phyloP scores from a whole-genome alignment of 2,329 filamentous ascomycete genomes.

The Ambrosiella beaveri region DNA sequence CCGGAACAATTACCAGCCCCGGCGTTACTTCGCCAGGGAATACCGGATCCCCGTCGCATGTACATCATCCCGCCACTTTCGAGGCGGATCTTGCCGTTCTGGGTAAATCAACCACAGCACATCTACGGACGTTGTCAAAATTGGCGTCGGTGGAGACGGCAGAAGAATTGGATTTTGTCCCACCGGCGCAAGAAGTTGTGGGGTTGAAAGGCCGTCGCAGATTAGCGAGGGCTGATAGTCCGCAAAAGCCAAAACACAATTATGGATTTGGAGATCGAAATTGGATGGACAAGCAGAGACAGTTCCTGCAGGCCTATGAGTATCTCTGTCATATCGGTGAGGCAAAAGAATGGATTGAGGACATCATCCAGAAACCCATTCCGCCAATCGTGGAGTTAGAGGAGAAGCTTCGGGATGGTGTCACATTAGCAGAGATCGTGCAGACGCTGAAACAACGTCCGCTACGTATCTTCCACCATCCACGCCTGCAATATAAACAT shows the following conservation, averaged over 20 bases:
- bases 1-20: slow-evolving; percentile 9
- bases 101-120: slow-evolving; percentile 74
- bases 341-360: slow-evolving; percentile 97
- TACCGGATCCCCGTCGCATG: slow-evolving; percentile 15
- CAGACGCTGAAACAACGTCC: slow-evolving; percentile 57
- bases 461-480: slow-evolving; percentile 66
- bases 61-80: slow-evolving; percentile 29
- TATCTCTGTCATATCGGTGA: slow-evolving; percentile 98
- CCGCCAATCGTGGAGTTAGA: slow-evolving; percentile 88
- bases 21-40: slow-evolving; percentile 3
- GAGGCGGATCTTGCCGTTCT: slow-evolving; percentile 64
- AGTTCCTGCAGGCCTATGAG: slow-evolving; percentile 92
- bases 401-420: slow-evolving; percentile 78
- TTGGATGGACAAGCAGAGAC: slow-evolving; percentile 98
- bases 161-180: slow-evolving; percentile 60
- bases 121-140: slow-evolving; percentile 73
- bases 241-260: slow-evolving; percentile 19
- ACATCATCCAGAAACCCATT: slow-evolving; percentile 68
- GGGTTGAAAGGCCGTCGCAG: slow-evolving; percentile 71
- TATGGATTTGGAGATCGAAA: slow-evolving; percentile 69
- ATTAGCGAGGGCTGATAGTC: slow-evolving; percentile 54
- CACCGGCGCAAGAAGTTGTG: slow-evolving; percentile 66
- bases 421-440: slow-evolving; percentile 86
- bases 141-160: slow-evolving; percentile 58
- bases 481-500: slow-evolving; percentile 79